phyloP scores from a whole-genome alignment of 306 rosid genomes.

The Medicago truncatula region DNA sequence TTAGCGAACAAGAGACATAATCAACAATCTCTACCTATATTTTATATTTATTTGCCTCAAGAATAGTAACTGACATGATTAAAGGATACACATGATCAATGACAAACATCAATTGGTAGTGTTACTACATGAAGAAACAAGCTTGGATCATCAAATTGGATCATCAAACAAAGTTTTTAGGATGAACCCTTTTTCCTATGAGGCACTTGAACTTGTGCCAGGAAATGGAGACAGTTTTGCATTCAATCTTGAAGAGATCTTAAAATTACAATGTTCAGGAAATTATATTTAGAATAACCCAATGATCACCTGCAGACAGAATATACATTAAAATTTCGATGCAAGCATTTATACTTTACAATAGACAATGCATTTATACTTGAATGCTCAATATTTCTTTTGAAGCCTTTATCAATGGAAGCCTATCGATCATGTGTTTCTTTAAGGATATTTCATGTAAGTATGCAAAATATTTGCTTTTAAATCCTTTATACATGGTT shows the following conservation, averaged over 20 bases:
- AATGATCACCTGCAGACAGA: conserved; percentile 43
- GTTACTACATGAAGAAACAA: conserved; percentile 29
- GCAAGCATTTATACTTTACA: too few species aligned
- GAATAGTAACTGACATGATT: conserved; percentile 1
- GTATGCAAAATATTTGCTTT: neutral
- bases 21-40: conserved; percentile 7
- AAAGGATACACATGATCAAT: conserved; percentile 15
- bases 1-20: neutral
- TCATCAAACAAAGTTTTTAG: conserved; percentile 9
- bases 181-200: conserved; percentile 6
- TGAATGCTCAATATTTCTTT: neutral
- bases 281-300: conserved; percentile 9
- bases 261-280: conserved; percentile 15
- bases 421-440: neutral
- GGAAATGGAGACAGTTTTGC: conserved; percentile 18
- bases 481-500: neutral
- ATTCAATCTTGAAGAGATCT: conserved; percentile 15
- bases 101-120: conserved; percentile 5
- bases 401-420: neutral
- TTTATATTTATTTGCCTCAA: conserved; percentile 22
- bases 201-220: conserved; percentile 19
- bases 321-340: neutral
- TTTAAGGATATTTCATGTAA: neutral
- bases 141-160: conserved; percentile 31
- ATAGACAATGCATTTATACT: neutral